A percentile compares a stretch with the other conserved stretches of the same genome.
Evolutionary conservation across 164 flowering plant genomes (phyloP).

Genomic region (Vitis rotundifolia): DNA sequence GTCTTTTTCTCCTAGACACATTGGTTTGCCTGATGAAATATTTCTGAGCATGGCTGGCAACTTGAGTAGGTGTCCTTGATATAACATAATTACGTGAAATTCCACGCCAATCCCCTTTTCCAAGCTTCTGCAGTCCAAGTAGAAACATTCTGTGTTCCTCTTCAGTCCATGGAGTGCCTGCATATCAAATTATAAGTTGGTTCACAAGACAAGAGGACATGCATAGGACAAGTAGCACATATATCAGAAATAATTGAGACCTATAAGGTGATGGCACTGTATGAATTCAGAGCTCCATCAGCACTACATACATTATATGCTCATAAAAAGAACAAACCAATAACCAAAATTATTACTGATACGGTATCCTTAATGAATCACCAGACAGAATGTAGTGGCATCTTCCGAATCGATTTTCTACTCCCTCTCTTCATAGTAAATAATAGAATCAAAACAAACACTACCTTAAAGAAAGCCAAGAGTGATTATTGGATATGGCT

Average conservation of each 20-base stretch:
- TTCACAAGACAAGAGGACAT: background rate
- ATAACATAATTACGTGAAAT: conserved; percentile 84
- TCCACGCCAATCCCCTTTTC: conserved; percentile 97
- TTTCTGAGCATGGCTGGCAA: conserved; percentile 94
- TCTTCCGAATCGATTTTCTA: too few species aligned
- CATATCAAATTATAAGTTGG: conserved; percentile 8
- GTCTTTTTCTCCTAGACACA: conserved; percentile 76
- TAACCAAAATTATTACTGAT: too few species aligned
- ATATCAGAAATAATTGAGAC: background rate
- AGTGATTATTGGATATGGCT: too few species aligned
- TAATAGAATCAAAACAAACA: too few species aligned
- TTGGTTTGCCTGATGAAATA: conserved; percentile 82
- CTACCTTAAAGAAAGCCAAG: too few species aligned
- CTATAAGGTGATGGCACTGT: too few species aligned
- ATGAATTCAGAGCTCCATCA: background rate
- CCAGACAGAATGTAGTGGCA: too few species aligned
- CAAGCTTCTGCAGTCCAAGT: conserved; percentile 84
- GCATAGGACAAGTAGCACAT: background rate
- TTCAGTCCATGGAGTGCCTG: conserved; percentile 92
- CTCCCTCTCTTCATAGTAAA: too few species aligned
- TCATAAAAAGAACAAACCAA: too few species aligned
- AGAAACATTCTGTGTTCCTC: conserved; percentile 93
- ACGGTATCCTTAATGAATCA: too few species aligned
- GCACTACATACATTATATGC: background rate
- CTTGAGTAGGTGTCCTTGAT: conserved; percentile 88